Conservation (phyloP, 2,329 filamentous ascomycete genomes). For the Venturia effusa region DNA sequence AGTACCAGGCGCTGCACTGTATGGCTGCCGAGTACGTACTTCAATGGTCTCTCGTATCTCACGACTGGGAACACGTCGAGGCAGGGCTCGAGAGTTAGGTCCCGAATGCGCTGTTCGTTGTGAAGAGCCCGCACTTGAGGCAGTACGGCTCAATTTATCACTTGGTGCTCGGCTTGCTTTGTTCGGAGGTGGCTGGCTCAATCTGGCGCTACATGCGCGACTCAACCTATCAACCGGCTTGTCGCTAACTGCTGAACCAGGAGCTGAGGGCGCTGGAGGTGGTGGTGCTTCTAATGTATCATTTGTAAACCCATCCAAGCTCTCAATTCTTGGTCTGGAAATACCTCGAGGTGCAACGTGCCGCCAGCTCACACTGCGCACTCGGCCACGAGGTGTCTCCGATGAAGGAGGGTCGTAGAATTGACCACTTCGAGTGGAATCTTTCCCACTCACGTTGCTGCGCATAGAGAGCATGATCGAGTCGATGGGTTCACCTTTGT, state of each 20-base stretch:
- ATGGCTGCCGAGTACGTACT: neutral
- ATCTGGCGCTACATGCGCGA: neutral
- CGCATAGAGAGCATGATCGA: conserved; percentile 3
- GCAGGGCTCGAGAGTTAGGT: neutral
- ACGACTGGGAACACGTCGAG: neutral
- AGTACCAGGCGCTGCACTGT: neutral
- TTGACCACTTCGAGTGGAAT: neutral
- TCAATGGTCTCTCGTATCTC: neutral
- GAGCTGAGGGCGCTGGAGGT: neutral
- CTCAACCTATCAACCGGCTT: neutral
- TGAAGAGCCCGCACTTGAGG: neutral
- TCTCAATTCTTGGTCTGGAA: neutral
- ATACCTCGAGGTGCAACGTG: neutral
- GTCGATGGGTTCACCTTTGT: neutral
- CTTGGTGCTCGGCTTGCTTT: neutral
- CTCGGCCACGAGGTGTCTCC: neutral
- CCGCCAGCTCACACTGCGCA: conserved; percentile 6
- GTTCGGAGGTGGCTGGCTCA: neutral
- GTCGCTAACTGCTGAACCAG: neutral
- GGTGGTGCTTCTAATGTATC: neutral
- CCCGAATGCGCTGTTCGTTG: neutral
- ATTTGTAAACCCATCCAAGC: neutral
- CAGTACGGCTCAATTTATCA: neutral
- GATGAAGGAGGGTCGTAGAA: neutral
- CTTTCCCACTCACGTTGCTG: neutral